These are phyloP conservation scores for Vitellaria paradoxa DNA, from an alignment of 179 eudicot species.

Conservation along the genomic window DNA sequence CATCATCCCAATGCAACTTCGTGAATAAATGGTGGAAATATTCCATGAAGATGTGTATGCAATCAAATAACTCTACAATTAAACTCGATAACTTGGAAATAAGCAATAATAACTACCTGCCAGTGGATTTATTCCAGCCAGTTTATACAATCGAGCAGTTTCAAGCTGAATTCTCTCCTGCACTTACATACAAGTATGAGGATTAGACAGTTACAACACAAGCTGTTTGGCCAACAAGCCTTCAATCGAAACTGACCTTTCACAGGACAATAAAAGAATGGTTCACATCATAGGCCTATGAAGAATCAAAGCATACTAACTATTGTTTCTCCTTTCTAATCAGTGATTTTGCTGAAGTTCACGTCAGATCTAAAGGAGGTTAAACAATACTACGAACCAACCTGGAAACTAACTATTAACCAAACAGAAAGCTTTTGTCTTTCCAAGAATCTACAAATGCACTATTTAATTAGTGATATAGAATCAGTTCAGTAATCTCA, in stretches of 20 bases:
- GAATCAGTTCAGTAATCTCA: neutral
- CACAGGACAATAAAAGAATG: neutral
- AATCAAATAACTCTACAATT: neutral
- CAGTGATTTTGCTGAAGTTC: neutral
- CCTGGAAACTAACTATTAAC: neutral
- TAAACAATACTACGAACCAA: neutral
- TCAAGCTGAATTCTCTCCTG: constrained; percentile 93
- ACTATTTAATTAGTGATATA: neutral
- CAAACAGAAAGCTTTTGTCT: neutral
- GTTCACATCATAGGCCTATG: neutral
- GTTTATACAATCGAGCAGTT: constrained; percentile 86
- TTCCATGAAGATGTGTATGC: neutral
- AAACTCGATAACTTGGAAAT: neutral
- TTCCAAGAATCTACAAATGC: neutral
- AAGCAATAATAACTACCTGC: constrained; percentile 52
- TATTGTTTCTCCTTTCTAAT: neutral
- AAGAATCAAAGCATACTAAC: neutral
- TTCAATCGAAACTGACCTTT: neutral
- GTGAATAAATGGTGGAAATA: neutral
- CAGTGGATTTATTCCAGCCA: constrained; percentile 88
- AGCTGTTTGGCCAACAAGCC: neutral
- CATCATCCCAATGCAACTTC: neutral
- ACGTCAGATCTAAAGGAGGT: neutral
- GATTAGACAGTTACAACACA: neutral
- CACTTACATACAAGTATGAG: constrained; percentile 18